Base-by-base conservation (phyloP, 768 basidiomycete genomes). In the Rhizopogon vulgaris region DNA sequence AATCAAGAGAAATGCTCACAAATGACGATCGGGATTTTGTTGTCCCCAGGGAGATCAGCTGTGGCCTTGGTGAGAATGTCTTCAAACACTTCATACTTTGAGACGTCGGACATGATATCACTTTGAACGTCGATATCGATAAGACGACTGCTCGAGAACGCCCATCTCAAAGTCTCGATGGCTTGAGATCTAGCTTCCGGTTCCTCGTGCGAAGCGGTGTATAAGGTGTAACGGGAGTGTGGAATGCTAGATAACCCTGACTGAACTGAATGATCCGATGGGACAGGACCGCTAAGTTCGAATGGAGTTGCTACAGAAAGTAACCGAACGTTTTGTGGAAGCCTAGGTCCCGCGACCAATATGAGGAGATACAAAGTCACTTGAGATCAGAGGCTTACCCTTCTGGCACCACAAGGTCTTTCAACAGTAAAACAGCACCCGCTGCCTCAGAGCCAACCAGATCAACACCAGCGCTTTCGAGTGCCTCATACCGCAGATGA, bases 101-200 rank as follows among this genome's bases (percentile, higher is more conserved):
- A 71, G 11, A 77, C 62, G 48, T 82, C 79, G 24, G 55, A 46
- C 4, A 77, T 73, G 45, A 87, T 70, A 42, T 75, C 73, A 27
- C 74, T 72, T 54, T 78, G 74, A 45, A 91, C 73, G 59, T 87
- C 81, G 55, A 93, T 78, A 60, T 91, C 87, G 24, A 93, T 78
- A 15, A 80, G 78, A 49, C 75, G 74, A 38, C 79, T 83, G 45
- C 75, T 73, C 42, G 78, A 70, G 9, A 93, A 69, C 2, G 86
- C 88, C 82, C 84, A 85, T 55, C 69, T 69, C 39, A 93, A 69
- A 46, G 78, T 83, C 17, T 74, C 74, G 43, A 81, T 72, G 1
- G 77, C 75, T 5, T 71, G 70, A 3, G 79, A 71, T 10, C 77
- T 73, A 38, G 70, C 65, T 50, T 71, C 64, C 72, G 61, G 40